These are phyloP conservation scores for Triticum dicoccoides DNA, from an alignment of 176 grass and related monocot species.

Conservation along the genomic window DNA sequence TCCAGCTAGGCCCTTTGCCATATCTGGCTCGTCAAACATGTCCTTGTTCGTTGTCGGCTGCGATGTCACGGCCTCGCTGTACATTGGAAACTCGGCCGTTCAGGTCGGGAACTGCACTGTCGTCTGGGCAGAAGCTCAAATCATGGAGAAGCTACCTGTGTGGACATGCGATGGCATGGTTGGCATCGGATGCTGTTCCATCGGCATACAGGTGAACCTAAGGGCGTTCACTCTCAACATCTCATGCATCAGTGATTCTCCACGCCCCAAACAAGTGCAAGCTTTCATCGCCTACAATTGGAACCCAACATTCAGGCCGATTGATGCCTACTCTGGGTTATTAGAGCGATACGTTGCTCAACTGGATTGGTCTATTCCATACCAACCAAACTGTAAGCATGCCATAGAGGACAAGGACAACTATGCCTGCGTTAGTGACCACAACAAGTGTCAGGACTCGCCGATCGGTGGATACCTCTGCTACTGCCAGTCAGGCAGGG, in stretches of 20 bases:
- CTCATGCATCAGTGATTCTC: neutral
- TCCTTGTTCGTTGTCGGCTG: neutral
- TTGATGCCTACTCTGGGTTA: too few relatives aligned
- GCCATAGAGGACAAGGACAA: neutral
- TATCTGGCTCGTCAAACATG: neutral
- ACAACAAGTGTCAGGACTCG: neutral
- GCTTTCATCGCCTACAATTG: accelerated
- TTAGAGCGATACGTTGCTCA: too few relatives aligned
- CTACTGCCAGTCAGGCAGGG: neutral
- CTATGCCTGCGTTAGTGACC: neutral
- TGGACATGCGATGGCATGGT: neutral
- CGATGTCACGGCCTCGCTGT: neutral
- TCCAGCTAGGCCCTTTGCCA: neutral
- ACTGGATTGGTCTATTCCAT: neutral
- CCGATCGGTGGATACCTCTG: neutral
- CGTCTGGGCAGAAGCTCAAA: neutral
- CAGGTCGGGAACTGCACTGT: neutral
- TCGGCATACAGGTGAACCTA: neutral
- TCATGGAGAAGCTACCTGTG: neutral
- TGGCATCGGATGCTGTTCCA: neutral
- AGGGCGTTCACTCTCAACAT: neutral
- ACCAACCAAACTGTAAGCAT: neutral
- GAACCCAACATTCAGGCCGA: too few relatives aligned
- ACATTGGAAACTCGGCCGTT: neutral
- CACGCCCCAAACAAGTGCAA: neutral